Conservation (phyloP, 2,329 filamentous ascomycete genomes). For the Colletotrichum somersetense region DNA sequence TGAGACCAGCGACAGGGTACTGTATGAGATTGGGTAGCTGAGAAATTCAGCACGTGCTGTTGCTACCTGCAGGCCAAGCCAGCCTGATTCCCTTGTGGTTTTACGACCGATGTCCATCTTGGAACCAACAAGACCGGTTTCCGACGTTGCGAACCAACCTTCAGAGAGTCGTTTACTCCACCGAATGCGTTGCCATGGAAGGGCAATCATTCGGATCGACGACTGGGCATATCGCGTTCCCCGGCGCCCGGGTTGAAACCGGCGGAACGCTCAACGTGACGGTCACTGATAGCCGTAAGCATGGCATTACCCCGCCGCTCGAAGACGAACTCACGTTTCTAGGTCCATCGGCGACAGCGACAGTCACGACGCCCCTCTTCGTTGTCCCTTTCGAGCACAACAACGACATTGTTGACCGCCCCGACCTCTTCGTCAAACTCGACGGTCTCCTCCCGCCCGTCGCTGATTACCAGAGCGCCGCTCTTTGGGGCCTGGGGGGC, state of each 20-base stretch:
- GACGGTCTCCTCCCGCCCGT: background rate
- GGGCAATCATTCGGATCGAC: background rate
- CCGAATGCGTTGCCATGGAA: background rate
- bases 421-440: background rate
- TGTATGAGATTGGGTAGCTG: background rate
- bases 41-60: background rate
- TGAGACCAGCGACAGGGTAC: background rate
- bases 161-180: background rate
- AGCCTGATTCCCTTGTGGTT: background rate
- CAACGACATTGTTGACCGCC: background rate
- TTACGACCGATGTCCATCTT: background rate
- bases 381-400: background rate
- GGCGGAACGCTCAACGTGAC: constrained; percentile 8
- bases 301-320: background rate
- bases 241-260: constrained; percentile 8
- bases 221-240: background rate
- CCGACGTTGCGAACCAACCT: background rate
- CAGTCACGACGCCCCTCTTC: background rate
- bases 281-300: background rate
- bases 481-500: background rate
- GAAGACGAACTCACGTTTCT: background rate
- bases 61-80: background rate
- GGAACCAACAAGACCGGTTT: background rate
- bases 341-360: background rate
- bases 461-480: background rate